Evolutionary conservation across 2,329 filamentous ascomycete genomes (phyloP).

Genomic region (Aspergillus neoniger): DNA sequence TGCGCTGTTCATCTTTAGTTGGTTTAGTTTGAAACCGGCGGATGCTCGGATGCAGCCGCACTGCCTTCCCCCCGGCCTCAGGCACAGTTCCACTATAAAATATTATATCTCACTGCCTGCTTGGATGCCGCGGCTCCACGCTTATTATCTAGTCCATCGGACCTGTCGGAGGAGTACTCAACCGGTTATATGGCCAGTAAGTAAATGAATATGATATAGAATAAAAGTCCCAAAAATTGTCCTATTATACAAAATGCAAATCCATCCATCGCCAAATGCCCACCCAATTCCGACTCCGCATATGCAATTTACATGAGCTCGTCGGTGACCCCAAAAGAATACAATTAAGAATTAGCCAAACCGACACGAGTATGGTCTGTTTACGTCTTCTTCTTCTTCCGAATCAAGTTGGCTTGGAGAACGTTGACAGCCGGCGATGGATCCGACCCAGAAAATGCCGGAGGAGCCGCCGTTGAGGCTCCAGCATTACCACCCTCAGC

Average conservation of each 20-base stretch:
- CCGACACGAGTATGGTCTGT: not conserved
- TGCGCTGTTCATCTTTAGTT: too few species aligned
- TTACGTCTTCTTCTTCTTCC: constrained; percentile 46
- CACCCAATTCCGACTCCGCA: not conserved
- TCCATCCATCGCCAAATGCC: not conserved
- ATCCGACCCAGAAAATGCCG: constrained; percentile 7
- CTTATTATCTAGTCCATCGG: too few species aligned
- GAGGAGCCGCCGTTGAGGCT: constrained; percentile 9
- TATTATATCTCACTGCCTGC: too few species aligned
- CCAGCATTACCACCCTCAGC: not conserved
- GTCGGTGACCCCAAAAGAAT: not conserved
- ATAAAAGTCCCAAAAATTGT: not conserved
- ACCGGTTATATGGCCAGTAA: not conserved
- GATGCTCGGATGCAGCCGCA: not conserved
- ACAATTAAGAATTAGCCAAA: not conserved
- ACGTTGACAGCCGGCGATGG: constrained; percentile 36
- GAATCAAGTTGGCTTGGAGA: constrained; percentile 39
- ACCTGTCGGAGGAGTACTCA: too few species aligned
- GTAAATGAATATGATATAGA: not conserved
- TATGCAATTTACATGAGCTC: not conserved
- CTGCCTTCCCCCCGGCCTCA: not conserved
- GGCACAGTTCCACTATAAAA: too few species aligned
- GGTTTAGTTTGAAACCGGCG: too few species aligned
- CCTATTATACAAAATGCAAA: constrained; percentile 1
- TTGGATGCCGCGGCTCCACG: too few species aligned